phyloP scores from a whole-genome alignment of 1,284 basidiomycete species.

The Ustilago lituana region DNA sequence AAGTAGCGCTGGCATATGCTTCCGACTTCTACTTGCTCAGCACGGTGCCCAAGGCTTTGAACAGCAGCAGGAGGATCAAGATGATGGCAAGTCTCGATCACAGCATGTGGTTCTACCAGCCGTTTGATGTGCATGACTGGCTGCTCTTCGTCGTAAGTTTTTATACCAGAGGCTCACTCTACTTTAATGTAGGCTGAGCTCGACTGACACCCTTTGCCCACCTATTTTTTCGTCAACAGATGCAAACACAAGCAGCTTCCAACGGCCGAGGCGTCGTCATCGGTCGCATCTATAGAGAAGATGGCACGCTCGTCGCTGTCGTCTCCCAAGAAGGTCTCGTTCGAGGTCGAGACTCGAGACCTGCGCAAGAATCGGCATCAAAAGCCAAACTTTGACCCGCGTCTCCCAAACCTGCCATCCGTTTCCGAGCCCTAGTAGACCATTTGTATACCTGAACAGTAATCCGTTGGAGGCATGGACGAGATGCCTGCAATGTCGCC shows the following conservation, averaged over 20 bases:
- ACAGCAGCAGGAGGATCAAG: conserved; percentile 44
- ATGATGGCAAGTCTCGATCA: conserved; percentile 67
- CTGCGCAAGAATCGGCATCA: background rate
- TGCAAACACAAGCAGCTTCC: conserved; percentile 62
- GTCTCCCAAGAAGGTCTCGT: conserved; percentile 55
- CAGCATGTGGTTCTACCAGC: conserved; percentile 64
- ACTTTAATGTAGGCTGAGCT: too few relatives aligned
- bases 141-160: conserved; percentile 57
- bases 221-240: conserved; percentile 13
- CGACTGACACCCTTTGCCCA: too few relatives aligned
- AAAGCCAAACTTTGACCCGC: conserved; percentile 28
- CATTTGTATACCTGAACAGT: too few relatives aligned
- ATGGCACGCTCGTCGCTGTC: conserved; percentile 62
- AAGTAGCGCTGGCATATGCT: conserved; percentile 60
- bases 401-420: too few relatives aligned
- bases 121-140: conserved; percentile 62
- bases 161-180: too few relatives aligned
- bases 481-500: too few relatives aligned
- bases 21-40: conserved; percentile 61
- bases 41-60: conserved; percentile 57
- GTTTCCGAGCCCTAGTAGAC: too few relatives aligned
- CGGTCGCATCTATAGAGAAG: conserved; percentile 58
- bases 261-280: conserved; percentile 62
- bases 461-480: too few relatives aligned
- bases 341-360: conserved; percentile 17